phyloP scores from a whole-genome alignment of 495 filamentous ascomycete species.

The Aspergillus taichungensis region DNA sequence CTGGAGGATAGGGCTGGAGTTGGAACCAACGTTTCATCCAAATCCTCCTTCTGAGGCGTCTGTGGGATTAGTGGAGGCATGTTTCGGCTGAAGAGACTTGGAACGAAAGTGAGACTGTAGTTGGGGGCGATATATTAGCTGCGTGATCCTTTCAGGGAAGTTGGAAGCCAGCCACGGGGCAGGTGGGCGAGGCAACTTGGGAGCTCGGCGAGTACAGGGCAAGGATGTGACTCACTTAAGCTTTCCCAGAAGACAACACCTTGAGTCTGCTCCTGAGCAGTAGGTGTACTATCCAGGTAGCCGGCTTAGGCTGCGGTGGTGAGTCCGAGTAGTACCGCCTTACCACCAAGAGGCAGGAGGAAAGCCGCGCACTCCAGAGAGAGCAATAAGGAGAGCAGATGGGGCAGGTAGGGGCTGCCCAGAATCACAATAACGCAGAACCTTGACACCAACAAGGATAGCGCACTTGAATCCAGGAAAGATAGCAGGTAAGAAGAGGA shows the following conservation, averaged over 20 bases:
- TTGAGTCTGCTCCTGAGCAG: neutral
- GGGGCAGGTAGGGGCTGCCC: neutral
- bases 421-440: neutral
- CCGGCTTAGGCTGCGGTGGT: constrained; percentile 7
- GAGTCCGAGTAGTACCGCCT: constrained; percentile 1
- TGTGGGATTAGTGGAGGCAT: constrained; percentile 34
- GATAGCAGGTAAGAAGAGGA: constrained; percentile 4
- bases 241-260: neutral
- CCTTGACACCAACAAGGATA: neutral
- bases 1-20: neutral
- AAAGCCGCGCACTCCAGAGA: neutral
- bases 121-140: neutral
- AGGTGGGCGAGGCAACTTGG: too few species aligned
- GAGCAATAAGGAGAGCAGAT: neutral
- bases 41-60: constrained; percentile 69
- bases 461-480: neutral
- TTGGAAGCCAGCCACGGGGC: neutral
- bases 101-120: constrained; percentile 1
- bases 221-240: too few species aligned
- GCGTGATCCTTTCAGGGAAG: constrained; percentile 1
- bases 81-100: constrained; percentile 12
- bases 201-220: too few species aligned
- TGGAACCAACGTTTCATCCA: constrained; percentile 65
- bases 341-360: neutral
- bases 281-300: neutral